These are phyloP conservation scores for Chloromonas sp. DNA, from an alignment of 163 green algal species.

Conservation along the genomic window DNA sequence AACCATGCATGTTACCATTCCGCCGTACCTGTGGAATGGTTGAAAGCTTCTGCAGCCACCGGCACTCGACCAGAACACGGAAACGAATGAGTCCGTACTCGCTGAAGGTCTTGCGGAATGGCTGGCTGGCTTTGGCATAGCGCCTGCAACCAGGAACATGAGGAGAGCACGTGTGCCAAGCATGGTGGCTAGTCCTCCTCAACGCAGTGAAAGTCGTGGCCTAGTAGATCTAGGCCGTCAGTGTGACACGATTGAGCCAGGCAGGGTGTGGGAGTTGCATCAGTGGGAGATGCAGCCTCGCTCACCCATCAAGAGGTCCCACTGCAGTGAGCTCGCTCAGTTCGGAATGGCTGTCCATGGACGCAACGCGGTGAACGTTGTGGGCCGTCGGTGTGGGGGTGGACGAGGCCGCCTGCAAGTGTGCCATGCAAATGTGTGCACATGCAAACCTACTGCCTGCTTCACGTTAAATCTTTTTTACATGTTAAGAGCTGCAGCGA, in stretches of 20 bases:
- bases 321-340: conserved; percentile 89
- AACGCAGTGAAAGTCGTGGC: background rate
- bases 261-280: background rate
- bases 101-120: conserved; percentile 82
- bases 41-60: conserved; percentile 90
- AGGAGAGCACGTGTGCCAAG: background rate
- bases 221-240: background rate
- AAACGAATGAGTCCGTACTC: conserved; percentile 96
- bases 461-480: too few relatives aligned
- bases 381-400: too few relatives aligned
- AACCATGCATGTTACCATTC: too few relatives aligned
- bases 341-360: conserved; percentile 41
- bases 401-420: too few relatives aligned
- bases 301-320: conserved; percentile 83
- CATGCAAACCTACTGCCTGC: too few relatives aligned
- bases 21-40: conserved; percentile 39
- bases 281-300: too few relatives aligned
- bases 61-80: conserved; percentile 87
- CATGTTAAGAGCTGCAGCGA: too few relatives aligned
- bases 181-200: background rate
- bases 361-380: background rate
- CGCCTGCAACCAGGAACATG: conserved; percentile 41
- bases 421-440: too few relatives aligned
- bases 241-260: too few relatives aligned
- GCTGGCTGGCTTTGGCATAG: conserved; percentile 56